Evolutionary conservation across 1,139 yeast species (phyloP).

Genomic region (Debaryomycetaceae sp.): DNA sequence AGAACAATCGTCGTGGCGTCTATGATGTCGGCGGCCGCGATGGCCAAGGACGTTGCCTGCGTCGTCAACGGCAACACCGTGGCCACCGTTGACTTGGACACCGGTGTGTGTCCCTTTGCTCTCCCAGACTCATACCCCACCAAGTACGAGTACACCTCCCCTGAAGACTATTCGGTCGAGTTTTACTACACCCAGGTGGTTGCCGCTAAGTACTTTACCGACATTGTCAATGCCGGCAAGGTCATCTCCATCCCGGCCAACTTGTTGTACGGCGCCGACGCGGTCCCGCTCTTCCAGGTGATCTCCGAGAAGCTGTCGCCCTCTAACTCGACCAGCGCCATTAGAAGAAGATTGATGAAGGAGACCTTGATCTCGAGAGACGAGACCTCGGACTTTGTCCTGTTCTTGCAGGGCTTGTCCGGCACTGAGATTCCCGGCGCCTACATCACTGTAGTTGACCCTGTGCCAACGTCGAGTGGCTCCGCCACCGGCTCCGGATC

Average conservation of each 20-base stretch:
- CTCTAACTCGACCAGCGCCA: conserved; percentile 39
- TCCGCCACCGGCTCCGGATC: conserved; percentile 13
- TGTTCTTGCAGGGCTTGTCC: conserved; percentile 13
- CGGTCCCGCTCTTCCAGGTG: conserved; percentile 28
- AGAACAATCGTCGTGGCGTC: conserved; percentile 12
- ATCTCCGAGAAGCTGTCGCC: conserved; percentile 25
- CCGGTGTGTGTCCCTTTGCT: conserved; percentile 41
- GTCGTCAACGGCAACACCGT: conserved; percentile 28
- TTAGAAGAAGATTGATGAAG: conserved; percentile 37
- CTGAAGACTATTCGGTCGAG: conserved; percentile 31
- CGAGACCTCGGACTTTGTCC: conserved; percentile 17
- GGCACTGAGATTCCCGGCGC: conserved; percentile 12
- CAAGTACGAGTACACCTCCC: conserved; percentile 22
- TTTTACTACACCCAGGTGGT: conserved; percentile 32
- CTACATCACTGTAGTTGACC: conserved; percentile 16
- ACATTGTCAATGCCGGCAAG: conserved; percentile 35
- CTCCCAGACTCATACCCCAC: conserved; percentile 28
- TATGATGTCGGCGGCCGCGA: conserved; percentile 10
- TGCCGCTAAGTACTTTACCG: conserved; percentile 26
- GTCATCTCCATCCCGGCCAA: conserved; percentile 31
- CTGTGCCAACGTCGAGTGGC: conserved; percentile 12
- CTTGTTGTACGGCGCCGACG: conserved; percentile 20
- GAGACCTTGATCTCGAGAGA: conserved; percentile 19
- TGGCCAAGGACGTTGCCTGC: conserved; percentile 36
- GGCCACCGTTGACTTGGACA: conserved; percentile 37